Conservation (phyloP, 2,329 filamentous ascomycete species). For the Periconia sp. region DNA sequence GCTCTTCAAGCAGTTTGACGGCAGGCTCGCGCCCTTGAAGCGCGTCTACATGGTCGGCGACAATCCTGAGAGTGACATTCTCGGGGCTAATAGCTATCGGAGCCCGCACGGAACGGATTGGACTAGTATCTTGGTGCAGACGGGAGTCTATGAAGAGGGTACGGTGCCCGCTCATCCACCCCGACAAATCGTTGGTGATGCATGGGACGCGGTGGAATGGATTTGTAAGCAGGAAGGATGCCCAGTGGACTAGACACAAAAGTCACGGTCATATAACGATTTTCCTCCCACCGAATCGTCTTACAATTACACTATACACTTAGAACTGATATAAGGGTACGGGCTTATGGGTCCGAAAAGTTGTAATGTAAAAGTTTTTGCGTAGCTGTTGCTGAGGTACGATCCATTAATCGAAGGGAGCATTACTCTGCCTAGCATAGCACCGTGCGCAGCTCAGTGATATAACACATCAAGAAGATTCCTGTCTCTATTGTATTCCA, state of each 20-base stretch:
- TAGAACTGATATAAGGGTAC: too few relatives aligned
- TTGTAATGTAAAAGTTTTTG: too few relatives aligned
- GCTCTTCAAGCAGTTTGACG: constrained; percentile 47
- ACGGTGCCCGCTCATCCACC: constrained; percentile 66
- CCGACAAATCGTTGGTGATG: constrained; percentile 72
- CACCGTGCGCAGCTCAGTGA: too few relatives aligned
- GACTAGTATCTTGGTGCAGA: constrained; percentile 78
- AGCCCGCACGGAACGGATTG: constrained; percentile 74
- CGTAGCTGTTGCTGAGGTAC: too few relatives aligned
- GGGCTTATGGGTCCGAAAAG: too few relatives aligned
- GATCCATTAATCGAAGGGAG: too few relatives aligned
- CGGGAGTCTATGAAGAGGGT: constrained; percentile 73
- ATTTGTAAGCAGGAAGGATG: constrained; percentile 63
- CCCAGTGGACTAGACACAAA: constrained; percentile 23
- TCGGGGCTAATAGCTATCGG: constrained; percentile 78
- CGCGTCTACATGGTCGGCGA: constrained; percentile 91
- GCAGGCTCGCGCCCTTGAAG: constrained; percentile 57
- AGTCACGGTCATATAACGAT: too few relatives aligned
- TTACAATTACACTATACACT: too few relatives aligned
- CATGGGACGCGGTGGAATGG: constrained; percentile 78
- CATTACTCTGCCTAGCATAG: too few relatives aligned
- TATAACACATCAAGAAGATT: too few relatives aligned
- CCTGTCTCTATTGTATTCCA: too few relatives aligned
- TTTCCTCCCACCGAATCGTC: too few relatives aligned
- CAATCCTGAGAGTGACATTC: constrained; percentile 81